These are phyloP conservation scores for Pseudocercospora fijiensis DNA, from an alignment of 2,329 filamentous ascomycete genomes.

Conservation along the genomic window DNA sequence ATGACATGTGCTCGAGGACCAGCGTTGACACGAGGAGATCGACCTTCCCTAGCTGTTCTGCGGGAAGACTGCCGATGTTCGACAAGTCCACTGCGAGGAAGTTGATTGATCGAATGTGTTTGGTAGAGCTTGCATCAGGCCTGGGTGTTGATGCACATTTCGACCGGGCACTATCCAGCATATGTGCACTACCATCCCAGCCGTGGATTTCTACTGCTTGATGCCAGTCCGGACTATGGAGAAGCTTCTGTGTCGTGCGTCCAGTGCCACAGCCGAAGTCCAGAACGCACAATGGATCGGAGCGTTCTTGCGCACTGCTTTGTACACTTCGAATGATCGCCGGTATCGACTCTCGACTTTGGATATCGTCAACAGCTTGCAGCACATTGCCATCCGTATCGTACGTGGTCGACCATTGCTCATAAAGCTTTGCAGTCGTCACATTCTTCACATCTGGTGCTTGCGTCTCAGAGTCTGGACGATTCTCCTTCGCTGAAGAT, in stretches of 20 bases:
- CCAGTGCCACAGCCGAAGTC: slow-evolving; percentile 67
- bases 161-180: slow-evolving; percentile 45
- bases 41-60: slow-evolving; percentile 16
- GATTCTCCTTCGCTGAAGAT: slow-evolving; percentile 13
- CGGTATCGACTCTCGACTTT: slow-evolving; percentile 55
- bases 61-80: not conserved
- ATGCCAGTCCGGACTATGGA: slow-evolving; percentile 33
- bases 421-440: slow-evolving; percentile 49
- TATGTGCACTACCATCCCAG: slow-evolving; percentile 22
- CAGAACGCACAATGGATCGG: slow-evolving; percentile 46
- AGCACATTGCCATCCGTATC: slow-evolving; percentile 67
- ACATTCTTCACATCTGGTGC: slow-evolving; percentile 1
- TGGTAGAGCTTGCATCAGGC: not conserved
- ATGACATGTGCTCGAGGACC: slow-evolving; percentile 63
- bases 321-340: slow-evolving; percentile 4
- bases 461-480: not conserved
- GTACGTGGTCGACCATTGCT: slow-evolving; percentile 57
- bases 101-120: not conserved
- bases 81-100: slow-evolving; percentile 15
- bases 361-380: slow-evolving; percentile 60
- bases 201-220: slow-evolving; percentile 34
- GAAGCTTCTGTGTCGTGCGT: slow-evolving; percentile 59
- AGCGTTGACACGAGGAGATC: slow-evolving; percentile 57
- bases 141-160: slow-evolving; percentile 11
- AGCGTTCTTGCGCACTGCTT: slow-evolving; percentile 20